Evolutionary conservation across 148 eudicot species (phyloP), one percentile per base, ranked within the genome.

Genomic region (Dysphania ambrosioides): DNA sequence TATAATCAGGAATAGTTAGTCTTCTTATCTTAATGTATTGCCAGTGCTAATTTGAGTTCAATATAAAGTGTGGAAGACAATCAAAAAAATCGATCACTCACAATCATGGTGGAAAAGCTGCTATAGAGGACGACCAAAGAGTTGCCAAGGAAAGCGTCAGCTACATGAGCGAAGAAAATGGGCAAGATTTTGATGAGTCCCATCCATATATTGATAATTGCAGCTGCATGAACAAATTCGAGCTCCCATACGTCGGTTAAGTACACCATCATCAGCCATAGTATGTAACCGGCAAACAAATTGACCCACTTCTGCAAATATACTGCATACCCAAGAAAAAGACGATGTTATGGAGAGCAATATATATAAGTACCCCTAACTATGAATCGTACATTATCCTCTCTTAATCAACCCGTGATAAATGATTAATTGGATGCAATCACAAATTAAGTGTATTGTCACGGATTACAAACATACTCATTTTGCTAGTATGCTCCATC

Each of bases 171-270:
- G 19, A 57, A 56, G 13, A 38, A n/a, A 7, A 72, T 1, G 8
- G 65, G 74, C 34, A 26, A n/a, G 0, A 72, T 53, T 57, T 57
- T 72, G 0, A 35, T 30, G 8, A 80, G 36, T 15, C 91, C 88
- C 31, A 75, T 71, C 75, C 80, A 84, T 4, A 66, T 86, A 62
- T 86, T 88, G 29, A 85, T 59, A 19, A 85, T 80, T 13, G 78
- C 83, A 55, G 91, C 91, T 5, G 89, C 88, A 19, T 76, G 86
- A 5, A 81, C 72, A 10, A 78, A 71, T 66, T 77, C 53, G 6
- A 88, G 70, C 41, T 78, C 65, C 90, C 90, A 87, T 9, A 83
- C 85, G 70, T 83, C 63, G 8, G 87, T 85, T 40, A 88, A 75
- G 77, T 84, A 84, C 2, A 70, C 72, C 80, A 82, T 77, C 83